phyloP scores from a whole-genome alignment of 768 basidiomycete genomes.

The Leucocoprinus birnbaumii region DNA sequence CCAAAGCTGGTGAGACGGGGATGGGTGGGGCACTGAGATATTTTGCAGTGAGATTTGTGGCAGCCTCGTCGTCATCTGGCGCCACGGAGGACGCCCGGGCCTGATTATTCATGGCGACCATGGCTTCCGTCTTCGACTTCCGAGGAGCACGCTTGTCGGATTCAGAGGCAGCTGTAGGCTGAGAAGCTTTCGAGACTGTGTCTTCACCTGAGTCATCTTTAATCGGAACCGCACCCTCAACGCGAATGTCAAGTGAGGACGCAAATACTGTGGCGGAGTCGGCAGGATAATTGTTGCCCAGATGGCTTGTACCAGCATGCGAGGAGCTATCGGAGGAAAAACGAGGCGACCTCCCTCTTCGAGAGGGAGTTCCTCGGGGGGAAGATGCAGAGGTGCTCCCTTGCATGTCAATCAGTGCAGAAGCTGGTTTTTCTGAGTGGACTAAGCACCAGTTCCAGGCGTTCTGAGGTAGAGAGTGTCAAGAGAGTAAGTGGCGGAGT shows the following conservation, averaged over 20 bases:
- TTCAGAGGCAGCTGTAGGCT: slow-evolving; percentile 37
- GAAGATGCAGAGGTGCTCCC: slow-evolving; percentile 41
- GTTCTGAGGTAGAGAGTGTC: slow-evolving; percentile 38
- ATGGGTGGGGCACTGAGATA: slow-evolving; percentile 55
- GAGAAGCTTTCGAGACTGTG: slow-evolving; percentile 32
- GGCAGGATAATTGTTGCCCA: slow-evolving; percentile 47
- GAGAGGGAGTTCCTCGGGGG: slow-evolving; percentile 58
- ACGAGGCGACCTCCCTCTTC: slow-evolving; percentile 62
- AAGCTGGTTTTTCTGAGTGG: slow-evolving; percentile 32
- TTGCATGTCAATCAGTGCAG: slow-evolving; percentile 36
- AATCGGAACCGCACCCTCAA: slow-evolving; percentile 71
- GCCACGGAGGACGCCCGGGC: slow-evolving; percentile 53
- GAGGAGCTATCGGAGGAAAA: slow-evolving; percentile 44
- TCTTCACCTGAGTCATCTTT: slow-evolving; percentile 39
- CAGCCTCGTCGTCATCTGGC: slow-evolving; percentile 49
- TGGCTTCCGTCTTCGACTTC: slow-evolving; percentile 88
- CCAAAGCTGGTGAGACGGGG: slow-evolving; percentile 57
- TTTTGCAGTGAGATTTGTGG: slow-evolving; percentile 45
- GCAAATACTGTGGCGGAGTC: slow-evolving; percentile 51
- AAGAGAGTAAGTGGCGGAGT: slow-evolving; percentile 46
- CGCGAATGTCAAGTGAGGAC: slow-evolving; percentile 75
- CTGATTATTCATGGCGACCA: slow-evolving; percentile 73
- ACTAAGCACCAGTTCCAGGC: slow-evolving; percentile 32
- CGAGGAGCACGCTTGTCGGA: slow-evolving; percentile 68
- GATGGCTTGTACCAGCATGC: slow-evolving; percentile 41